Conservation (phyloP, 164 flowering plant genomes). For the Echeveria elegans region DNA sequence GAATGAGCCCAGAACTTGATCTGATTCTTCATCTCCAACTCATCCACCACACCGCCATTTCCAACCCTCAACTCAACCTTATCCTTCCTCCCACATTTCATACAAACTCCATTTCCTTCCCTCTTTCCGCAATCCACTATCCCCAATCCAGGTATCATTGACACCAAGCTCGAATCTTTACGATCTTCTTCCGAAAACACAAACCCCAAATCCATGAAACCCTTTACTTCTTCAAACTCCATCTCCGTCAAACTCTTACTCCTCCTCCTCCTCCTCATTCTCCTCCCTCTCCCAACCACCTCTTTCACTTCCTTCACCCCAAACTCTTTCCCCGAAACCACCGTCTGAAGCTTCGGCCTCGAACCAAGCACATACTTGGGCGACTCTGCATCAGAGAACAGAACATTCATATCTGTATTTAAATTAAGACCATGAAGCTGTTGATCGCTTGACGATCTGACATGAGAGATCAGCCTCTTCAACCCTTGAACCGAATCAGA, state of each 20-base stretch:
- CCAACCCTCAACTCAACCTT: constrained; percentile 8
- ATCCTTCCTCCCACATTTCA: neutral
- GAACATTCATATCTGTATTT: neutral
- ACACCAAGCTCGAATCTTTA: constrained; percentile 16
- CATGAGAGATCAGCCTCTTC: constrained; percentile 3
- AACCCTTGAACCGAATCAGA: neutral
- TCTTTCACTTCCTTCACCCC: neutral
- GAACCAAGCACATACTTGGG: constrained; percentile 20
- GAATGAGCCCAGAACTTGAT: constrained; percentile 5
- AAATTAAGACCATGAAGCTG: neutral
- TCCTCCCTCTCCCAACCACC: neutral
- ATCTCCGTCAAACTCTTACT: constrained; percentile 31
- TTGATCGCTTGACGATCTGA: neutral
- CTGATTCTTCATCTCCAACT: constrained; percentile 6
- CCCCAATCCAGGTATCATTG: constrained; percentile 26
- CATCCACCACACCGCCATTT: neutral
- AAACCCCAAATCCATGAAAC: constrained; percentile 35
- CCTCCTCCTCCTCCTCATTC: neutral
- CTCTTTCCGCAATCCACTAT: constrained; percentile 10
- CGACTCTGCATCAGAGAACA: constrained; percentile 14
- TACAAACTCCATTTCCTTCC: neutral
- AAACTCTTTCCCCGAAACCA: constrained; percentile 20
- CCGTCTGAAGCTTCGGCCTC: constrained; percentile 17
- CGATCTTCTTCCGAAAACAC: constrained; percentile 28
- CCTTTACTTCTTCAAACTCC: constrained; percentile 27